Base-by-base conservation (phyloP, 148 eudicot genomes). In the Nepenthes mirabilis region DNA sequence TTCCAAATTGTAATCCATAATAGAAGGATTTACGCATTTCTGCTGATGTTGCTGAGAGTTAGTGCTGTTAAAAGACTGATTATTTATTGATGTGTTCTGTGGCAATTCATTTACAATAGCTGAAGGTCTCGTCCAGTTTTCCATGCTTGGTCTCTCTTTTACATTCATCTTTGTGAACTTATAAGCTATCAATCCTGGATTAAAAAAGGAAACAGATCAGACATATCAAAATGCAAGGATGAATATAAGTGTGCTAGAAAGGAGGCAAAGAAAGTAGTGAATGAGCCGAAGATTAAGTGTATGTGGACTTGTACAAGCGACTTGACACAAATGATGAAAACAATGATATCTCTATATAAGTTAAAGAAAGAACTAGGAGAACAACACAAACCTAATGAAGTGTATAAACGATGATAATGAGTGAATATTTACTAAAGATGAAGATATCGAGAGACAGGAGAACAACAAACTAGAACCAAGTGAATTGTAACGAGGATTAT, bases 1-100 rank as follows among this genome's bases (percentile, higher is more conserved):
- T 34, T 70, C 76, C 40, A 62, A 72, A 43, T 57, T 68, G 62
- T 72, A 82, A 57, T 80, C 88, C 53, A 71, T 56, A 34, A 81
- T 59, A 14, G 83, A 76, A 59, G 84, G 75, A 56, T 80, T 74
- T 70, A 68, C 87, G 80, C 82, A 77, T 57, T 83, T 81, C 57
- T 64, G 75, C 51, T 62, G 57, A 67, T 65, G 66, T 60, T 78
- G 82, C 77, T 73, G 78, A 52, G 66, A 63, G 62, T 47, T 62
- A 50, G 76, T 74, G 33, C 14, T 65, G 59, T 47, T 50, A 68
- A 69, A 74, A 56, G 77, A 55, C 62, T 72, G 91, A 61, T 70
- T 62, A 63, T 65, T 76, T 43, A 73, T 58, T 23, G 70, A 64
- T 11, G 70, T 61, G 54, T 73, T 77, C 36, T 67, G 74, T 10